Evolutionary conservation across 768 basidiomycete species (phyloP).

Genomic region (Trametes punicea): DNA sequence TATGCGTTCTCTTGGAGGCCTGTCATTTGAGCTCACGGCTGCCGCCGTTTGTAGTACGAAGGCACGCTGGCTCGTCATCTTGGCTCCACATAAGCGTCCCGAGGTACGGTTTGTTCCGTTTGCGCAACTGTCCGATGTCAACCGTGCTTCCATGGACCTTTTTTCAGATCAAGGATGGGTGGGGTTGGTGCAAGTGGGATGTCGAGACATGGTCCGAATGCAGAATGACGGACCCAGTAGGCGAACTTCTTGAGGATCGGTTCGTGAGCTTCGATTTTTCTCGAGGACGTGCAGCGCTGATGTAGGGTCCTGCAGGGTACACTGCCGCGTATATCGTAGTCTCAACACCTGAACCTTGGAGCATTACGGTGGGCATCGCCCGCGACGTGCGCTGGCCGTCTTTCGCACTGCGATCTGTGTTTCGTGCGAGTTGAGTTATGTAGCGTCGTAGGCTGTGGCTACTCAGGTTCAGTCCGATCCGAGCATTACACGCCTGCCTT

Average conservation of each 20-base stretch:
- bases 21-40: not conserved
- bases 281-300: not conserved
- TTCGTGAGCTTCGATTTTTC: conserved; percentile 15
- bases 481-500: no score
- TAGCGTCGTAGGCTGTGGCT: not conserved
- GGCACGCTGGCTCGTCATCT: conserved; percentile 60
- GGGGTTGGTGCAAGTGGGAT: conserved; percentile 68
- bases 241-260: conserved; percentile 51
- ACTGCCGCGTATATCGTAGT: conserved; percentile 52
- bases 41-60: conserved; percentile 39
- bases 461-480: not conserved
- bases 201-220: conserved; percentile 44
- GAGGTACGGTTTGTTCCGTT: conserved; percentile 41
- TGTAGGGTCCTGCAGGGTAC: conserved; percentile 35
- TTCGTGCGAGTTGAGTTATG: not conserved
- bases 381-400: not conserved
- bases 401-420: not conserved
- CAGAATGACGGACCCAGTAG: conserved; percentile 37
- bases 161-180: conserved; percentile 58
- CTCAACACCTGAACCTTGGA: conserved; percentile 27
- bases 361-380: not conserved
- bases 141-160: not conserved
- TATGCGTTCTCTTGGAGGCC: no score
- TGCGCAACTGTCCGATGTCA: not conserved
- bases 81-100: conserved; percentile 76